Base-by-base conservation (phyloP, 106 monocot species). In the Xerophyta viscosa region DNA sequence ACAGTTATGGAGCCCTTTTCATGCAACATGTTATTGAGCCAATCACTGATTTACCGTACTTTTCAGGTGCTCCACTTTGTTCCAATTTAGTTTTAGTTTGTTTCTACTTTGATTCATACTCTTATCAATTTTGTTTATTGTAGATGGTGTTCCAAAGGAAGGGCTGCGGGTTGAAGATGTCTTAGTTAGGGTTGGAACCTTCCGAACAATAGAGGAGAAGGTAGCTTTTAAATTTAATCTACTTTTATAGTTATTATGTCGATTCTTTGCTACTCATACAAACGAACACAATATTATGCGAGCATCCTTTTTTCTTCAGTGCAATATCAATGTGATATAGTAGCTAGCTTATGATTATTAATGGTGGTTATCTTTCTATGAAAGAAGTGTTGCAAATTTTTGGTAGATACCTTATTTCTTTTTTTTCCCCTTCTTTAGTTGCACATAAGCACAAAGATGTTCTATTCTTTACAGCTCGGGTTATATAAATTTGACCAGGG, bases 121-220 rank as follows among this genome's bases (percentile, higher is more conserved):
- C 7, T 28, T 33, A 6, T 6, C 33, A 11, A 6, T 33, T 52
- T 21, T 63, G n/a, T 29, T 57, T 50, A 41, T 31, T 37, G 43
- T 20, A 98, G 98, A 98, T 98, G 98, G 98, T 37, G 98, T 98
- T 24, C 98, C 98, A 53, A 98, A 86, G 71, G 98, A 98, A 72
- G 76, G 84, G 41, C 26, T 85, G 31, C 72, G 98, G 29, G 61
- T 77, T 18, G 81, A 86, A 60, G 98, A 98, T 52, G 71, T 83
- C 19, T 52, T 86, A 24, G 68, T 98, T 54, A 79, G 98, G 63
- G 55, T 98, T 68, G 98, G 78, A 64, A 71, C 70, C 54, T 65
- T 92, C 27, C 63, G 69, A 31, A 44, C 82, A 27, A 82, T 92
- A 22, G 79, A 78, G 42, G 91, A 86, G 39, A 92, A 92, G 91